A percentile compares a stretch with the other conserved stretches of the same genome.
Evolutionary conservation across 768 basidiomycete species (phyloP).

Genomic region (Dioszegia crocea): DNA sequence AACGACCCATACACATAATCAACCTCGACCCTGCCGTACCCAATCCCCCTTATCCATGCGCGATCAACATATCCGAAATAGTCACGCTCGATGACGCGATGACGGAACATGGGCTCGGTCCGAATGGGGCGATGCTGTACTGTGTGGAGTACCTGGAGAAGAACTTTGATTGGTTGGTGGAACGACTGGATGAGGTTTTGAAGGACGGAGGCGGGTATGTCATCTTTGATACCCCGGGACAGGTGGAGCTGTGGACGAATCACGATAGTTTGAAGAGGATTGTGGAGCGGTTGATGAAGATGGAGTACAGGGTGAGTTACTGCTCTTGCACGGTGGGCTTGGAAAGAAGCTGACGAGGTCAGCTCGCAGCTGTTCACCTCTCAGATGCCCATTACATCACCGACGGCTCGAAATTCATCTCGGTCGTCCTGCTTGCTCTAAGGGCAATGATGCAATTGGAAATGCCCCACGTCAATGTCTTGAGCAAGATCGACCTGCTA

Average conservation of each 20-base stretch:
- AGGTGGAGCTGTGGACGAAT: slow-evolving; percentile 95
- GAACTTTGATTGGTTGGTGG: slow-evolving; percentile 70
- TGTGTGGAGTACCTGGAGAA: slow-evolving; percentile 94
- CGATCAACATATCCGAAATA: slow-evolving; percentile 74
- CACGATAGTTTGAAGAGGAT: slow-evolving; percentile 83
- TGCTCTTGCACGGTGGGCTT: no score
- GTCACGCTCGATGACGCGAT: slow-evolving; percentile 85
- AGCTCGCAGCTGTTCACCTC: slow-evolving; percentile 91
- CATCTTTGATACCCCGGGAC: slow-evolving; percentile 92
- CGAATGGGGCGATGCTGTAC: slow-evolving; percentile 93
- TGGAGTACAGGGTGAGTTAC: slow-evolving; percentile 72
- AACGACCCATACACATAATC: slow-evolving; percentile 79
- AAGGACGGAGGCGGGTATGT: slow-evolving; percentile 68
- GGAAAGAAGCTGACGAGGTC: slow-evolving; percentile 3
- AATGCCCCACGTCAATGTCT: slow-evolving; percentile 94
- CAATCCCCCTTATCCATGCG: slow-evolving; percentile 82
- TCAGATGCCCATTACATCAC: slow-evolving; percentile 98
- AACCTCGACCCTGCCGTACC: slow-evolving; percentile 97
- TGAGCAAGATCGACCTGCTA: slow-evolving; percentile 92
- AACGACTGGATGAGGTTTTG: slow-evolving; percentile 61
- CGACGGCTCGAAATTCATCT: slow-evolving; percentile 90
- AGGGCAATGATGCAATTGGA: slow-evolving; percentile 98
- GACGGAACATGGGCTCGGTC: slow-evolving; percentile 76
- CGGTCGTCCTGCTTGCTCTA: slow-evolving; percentile 82
- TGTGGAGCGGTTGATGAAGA: slow-evolving; percentile 65